Conservation (phyloP, 306 rosid species). For the Biancaea sappan region DNA sequence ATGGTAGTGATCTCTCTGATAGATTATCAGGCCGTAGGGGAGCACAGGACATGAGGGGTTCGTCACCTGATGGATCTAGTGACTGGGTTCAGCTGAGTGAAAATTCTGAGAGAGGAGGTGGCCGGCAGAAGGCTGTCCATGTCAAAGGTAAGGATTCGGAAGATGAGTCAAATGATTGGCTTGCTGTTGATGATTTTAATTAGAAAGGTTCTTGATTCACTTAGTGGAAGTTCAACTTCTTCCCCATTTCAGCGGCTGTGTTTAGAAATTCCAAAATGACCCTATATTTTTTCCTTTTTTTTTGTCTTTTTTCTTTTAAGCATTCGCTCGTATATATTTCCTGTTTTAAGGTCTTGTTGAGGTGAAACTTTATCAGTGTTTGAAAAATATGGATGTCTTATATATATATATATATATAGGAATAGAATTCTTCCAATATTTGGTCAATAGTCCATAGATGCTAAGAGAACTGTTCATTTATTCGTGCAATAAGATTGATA, state of each 20-base stretch:
- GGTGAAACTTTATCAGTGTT: conserved; percentile 4
- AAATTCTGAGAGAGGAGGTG: conserved; percentile 41
- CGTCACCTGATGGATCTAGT: conserved; percentile 63
- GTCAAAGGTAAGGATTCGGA: conserved; percentile 69
- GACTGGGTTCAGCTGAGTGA: conserved; percentile 81
- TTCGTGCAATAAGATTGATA: too few relatives aligned
- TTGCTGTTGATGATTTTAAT: conserved; percentile 65
- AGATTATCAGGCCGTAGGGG: conserved; percentile 45
- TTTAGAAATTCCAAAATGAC: conserved; percentile 24
- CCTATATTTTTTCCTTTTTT: too few relatives aligned
- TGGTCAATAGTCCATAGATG: conserved; percentile 6
- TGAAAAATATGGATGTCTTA: background rate
- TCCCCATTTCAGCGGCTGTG: conserved; percentile 25
- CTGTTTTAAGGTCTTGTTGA: conserved; percentile 11
- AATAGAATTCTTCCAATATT: background rate
- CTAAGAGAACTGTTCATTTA: too few relatives aligned
- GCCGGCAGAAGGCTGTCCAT: conserved; percentile 35
- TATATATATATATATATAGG: too few relatives aligned
- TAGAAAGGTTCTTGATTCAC: conserved; percentile 37
- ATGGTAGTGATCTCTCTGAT: conserved; percentile 54
- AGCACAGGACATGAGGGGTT: conserved; percentile 41
- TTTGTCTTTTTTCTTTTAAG: conserved; percentile 28
- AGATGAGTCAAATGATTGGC: conserved; percentile 94
- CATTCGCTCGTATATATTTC: conserved; percentile 16
- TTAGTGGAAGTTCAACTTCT: conserved; percentile 45